Base-by-base conservation (phyloP, 2,329 filamentous ascomycete species). In the Aphanocladium album region DNA sequence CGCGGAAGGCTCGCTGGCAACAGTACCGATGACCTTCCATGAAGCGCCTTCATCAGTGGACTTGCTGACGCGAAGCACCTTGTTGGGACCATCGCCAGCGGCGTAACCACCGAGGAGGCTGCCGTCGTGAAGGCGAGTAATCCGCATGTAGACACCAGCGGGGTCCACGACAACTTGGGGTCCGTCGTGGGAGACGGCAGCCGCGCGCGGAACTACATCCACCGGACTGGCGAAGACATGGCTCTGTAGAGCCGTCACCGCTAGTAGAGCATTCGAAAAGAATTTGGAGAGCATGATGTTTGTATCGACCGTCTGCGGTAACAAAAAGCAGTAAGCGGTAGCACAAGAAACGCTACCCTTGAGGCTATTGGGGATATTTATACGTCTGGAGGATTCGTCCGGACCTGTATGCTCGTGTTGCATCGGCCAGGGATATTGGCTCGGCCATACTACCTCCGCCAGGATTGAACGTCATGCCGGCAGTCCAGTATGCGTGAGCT, bases 21-120 rank as follows among this genome's bases (percentile, higher is more conserved):
- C 53, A n/a, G 37, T 37, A 43, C 70, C 68, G 37, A 67, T 64
- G 23, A 14, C 39, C 12, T 60, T 14, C 72, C 72, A 74, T 14
- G 71, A 70, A 51, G 27, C 53, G 17, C 66, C 71, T 16, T 65
- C 65, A 62, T 74, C 64, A 56, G 64, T 66, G 1, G 71, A 74
- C 7, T 45, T 60, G 1, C 66, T 64, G 1, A 66, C 62, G 27
- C 67, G 66, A 39, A 43, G 39, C 39, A 43, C 39, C 39, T 43
- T 43, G 39, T 43, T 43, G 17, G 39, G 17, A 2, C 39, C 39
- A 17, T 43, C 39, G n/a, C 39, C 39, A 4, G 39, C 39, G 9
- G 16, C 39, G 39, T 43, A 43, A 17, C 39, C 39, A 16, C n/a
- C 39, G n/a, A 43, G 39, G 3, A 43, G n/a, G 39, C 39, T 43